Conservation (phyloP, 768 basidiomycete species). For the Auriscalpium orientale region DNA sequence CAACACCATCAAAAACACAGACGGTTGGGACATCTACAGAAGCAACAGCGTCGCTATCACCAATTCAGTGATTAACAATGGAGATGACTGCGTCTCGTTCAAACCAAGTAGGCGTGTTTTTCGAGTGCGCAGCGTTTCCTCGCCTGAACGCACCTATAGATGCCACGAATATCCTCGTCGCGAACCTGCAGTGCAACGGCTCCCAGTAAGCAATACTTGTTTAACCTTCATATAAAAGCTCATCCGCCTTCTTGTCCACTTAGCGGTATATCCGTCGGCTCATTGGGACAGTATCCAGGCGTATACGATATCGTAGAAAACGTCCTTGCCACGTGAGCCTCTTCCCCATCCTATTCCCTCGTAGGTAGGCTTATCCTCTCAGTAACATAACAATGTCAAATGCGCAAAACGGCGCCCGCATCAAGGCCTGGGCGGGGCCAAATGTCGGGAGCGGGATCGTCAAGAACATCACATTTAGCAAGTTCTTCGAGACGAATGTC, state of each 20-base stretch:
- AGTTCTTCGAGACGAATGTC: conserved; percentile 45
- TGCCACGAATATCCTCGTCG: conserved; percentile 49
- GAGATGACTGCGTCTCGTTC: conserved; percentile 55
- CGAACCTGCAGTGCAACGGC: conserved; percentile 52
- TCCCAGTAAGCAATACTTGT: conserved; percentile 35
- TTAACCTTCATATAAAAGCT: background rate
- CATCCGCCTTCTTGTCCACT: background rate
- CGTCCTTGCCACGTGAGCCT: conserved; percentile 39
- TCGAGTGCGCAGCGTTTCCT: background rate
- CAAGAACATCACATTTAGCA: conserved; percentile 46
- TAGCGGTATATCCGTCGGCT: conserved; percentile 54
- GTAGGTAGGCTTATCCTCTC: background rate
- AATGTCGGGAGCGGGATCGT: conserved; percentile 53
- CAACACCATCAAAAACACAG: conserved; percentile 40
- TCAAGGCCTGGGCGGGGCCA: conserved; percentile 60
- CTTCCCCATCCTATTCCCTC: background rate
- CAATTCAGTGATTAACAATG: conserved; percentile 46
- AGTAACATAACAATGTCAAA: conserved; percentile 55
- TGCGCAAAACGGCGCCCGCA: conserved; percentile 58
- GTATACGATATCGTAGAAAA: conserved; percentile 56
- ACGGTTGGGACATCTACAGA: conserved; percentile 60
- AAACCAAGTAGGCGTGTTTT: conserved; percentile 35
- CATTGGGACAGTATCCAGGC: conserved; percentile 44
- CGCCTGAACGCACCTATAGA: conserved; percentile 18
- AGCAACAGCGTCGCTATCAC: conserved; percentile 41